These are phyloP conservation scores for Fusarium abutilonis DNA, from an alignment of 2,329 filamentous ascomycete genomes.

Conservation along the genomic window DNA sequence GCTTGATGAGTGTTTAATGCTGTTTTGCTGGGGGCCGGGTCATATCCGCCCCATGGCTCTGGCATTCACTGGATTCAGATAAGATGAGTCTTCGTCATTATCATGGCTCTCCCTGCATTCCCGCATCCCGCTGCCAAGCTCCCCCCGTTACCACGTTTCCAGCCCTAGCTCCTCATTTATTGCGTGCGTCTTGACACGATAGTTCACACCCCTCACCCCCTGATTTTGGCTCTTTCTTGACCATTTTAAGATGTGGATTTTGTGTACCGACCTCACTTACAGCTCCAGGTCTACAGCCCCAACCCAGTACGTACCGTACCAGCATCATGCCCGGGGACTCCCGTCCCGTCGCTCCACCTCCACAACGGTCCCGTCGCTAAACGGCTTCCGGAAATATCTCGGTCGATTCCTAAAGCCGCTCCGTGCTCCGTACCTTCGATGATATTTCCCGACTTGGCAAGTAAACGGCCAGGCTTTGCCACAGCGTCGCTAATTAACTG, in stretches of 20 bases:
- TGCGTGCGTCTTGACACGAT: slow-evolving; percentile 20
- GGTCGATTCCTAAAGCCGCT: too few relatives aligned
- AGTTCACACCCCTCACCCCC: slow-evolving; percentile 4
- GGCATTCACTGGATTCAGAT: slow-evolving; percentile 18
- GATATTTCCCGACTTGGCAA: slow-evolving; percentile 35
- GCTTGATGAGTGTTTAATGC: slow-evolving; percentile 17
- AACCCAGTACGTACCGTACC: slow-evolving; percentile 24
- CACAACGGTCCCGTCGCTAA: slow-evolving; percentile 28
- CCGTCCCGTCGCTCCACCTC: slow-evolving; percentile 22
- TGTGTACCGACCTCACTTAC: slow-evolving; percentile 28
- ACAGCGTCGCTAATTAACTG: slow-evolving; percentile 22
- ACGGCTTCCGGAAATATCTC: background rate
- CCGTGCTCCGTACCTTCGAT: slow-evolving; percentile 9
- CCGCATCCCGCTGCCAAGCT: slow-evolving; percentile 37
- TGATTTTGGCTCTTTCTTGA: slow-evolving; percentile 10
- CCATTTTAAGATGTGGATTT: slow-evolving; percentile 23
- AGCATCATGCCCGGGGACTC: slow-evolving; percentile 17
- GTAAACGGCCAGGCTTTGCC: slow-evolving; percentile 22
- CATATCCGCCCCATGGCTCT: slow-evolving; percentile 22
- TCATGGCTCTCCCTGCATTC: slow-evolving; percentile 40
- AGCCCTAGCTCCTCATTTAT: slow-evolving; percentile 32
- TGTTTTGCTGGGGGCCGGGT: slow-evolving; percentile 19
- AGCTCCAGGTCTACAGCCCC: slow-evolving; percentile 31
- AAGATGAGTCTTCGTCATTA: slow-evolving; percentile 34
- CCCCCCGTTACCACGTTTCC: slow-evolving; percentile 39